These are phyloP conservation scores for Fonsecaea pedrosoi DNA, from an alignment of 2,329 filamentous ascomycete genomes.

Conservation along the genomic window DNA sequence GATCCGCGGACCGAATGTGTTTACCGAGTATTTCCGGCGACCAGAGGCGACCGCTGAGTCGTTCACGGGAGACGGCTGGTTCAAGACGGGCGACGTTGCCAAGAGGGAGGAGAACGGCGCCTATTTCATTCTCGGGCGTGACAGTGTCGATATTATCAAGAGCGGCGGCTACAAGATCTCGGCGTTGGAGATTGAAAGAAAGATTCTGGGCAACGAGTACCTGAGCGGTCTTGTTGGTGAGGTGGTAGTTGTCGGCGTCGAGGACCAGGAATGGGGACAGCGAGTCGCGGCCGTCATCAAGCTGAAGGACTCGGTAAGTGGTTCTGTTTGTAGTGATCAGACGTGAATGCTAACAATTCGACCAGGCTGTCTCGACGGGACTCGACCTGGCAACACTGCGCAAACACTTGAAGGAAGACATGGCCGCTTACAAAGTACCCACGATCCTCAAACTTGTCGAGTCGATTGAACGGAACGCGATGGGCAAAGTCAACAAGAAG, in stretches of 20 bases:
- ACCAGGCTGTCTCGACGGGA: conserved; percentile 6
- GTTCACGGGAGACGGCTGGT: conserved; percentile 73
- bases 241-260: conserved; percentile 85
- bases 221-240: conserved; percentile 67
- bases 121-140: conserved; percentile 90
- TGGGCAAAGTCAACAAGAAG: conserved; percentile 80
- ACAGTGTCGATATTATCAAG: conserved; percentile 95
- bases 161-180: conserved; percentile 91
- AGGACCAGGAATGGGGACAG: conserved; percentile 89
- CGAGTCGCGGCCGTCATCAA: conserved; percentile 84
- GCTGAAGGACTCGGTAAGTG: conserved; percentile 29
- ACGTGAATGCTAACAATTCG: background rate
- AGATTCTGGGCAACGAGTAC: conserved; percentile 80
- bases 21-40: conserved; percentile 48
- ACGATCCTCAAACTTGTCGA: conserved; percentile 83
- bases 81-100: conserved; percentile 95
- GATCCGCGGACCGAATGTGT: conserved; percentile 51
- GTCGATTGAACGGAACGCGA: conserved; percentile 86
- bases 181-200: conserved; percentile 91
- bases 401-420: conserved; percentile 64
- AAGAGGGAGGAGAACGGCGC: conserved; percentile 80
- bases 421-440: conserved; percentile 92
- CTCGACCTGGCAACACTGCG: conserved; percentile 46
- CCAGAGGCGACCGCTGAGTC: conserved; percentile 41
- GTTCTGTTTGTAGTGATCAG: background rate